Base-by-base conservation (phyloP, 2,329 filamentous ascomycete species). In the Talaromyces sp. region DNA sequence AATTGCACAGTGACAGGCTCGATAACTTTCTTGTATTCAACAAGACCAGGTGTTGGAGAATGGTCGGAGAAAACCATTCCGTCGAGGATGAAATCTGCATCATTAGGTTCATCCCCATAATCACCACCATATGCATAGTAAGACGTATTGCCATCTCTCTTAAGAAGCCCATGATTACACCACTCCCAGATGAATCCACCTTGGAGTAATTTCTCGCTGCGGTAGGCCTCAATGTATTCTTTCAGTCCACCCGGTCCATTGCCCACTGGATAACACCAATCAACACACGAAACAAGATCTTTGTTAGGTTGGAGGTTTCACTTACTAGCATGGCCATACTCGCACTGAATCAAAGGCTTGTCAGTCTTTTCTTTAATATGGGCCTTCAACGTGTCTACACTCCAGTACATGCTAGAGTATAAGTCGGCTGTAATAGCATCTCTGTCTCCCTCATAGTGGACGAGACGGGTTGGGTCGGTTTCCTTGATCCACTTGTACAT, bases 231-330 rank as follows among this genome's bases (percentile, higher is more conserved):
- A 58, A 89, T 81, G 66, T 92, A 92, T 67, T 91, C 89, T 67
- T 89, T 84, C 13, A 92, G 80, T 36, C 85, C 85, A 1, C 90
- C 89, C 0, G 90, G 90, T 0, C 89, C 89, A 70, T 91, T 92
- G 5, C 90, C 90, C 89, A 92, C 58, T 60, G 7, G 13, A 22
- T 15, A 40, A 31, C n/a, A 59, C 1, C n/a, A 45, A 31, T 60
- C 11, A 60, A 1, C 1, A 25, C 15, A 15, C 29, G 58, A 13
- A 13, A 2, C 29, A 56, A 56, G 3, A 34, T 11, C 11, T 56
- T 5, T 56, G 8, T 36, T 7, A 22, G 31, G 51, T 34, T 8
- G 5, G 15, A 10, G 5, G 5, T 36, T 34, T 25, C 25, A 47
- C 58, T 60, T 60, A 60, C 58, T 91, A 1, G 90, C 88, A 70